Percentiles rank a stretch among this genome's conserved stretches.
Conservation (phyloP, 2,329 filamentous ascomycete genomes). For the Penicillium digitatum region DNA sequence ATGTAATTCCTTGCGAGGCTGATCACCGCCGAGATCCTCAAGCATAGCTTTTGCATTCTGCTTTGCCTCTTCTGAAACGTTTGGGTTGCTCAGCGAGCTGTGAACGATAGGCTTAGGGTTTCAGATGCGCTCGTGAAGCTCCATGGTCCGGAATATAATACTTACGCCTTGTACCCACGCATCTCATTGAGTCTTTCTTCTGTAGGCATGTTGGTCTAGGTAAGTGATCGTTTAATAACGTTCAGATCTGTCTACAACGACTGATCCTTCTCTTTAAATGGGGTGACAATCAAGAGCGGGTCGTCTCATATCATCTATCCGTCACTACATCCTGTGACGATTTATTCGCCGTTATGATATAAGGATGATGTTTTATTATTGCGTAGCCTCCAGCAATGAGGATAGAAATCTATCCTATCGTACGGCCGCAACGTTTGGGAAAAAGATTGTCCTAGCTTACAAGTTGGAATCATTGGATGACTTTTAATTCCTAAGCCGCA, state of each 20-base stretch:
- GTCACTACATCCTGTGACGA: background rate
- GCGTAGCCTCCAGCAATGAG: background rate
- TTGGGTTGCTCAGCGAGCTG: background rate
- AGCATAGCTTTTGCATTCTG: background rate
- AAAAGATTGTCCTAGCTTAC: background rate
- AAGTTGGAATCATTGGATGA: background rate
- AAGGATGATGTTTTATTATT: background rate
- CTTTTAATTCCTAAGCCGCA: background rate
- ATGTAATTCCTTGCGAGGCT: background rate
- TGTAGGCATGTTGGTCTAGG: background rate
- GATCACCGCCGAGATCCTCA: background rate
- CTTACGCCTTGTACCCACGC: conserved; percentile 4
- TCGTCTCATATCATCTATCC: background rate
- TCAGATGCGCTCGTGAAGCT: background rate
- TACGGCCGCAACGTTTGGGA: background rate
- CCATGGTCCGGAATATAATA: background rate
- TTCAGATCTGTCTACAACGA: background rate
- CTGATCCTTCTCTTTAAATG: background rate
- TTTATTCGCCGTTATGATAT: background rate
- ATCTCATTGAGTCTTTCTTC: background rate
- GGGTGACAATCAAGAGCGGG: background rate
- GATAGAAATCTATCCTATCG: background rate
- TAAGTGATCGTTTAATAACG: background rate
- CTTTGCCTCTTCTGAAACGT: background rate
- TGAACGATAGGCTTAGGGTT: background rate